Evolutionary conservation across 345 rosid species (phyloP).

Genomic region (Salix arbutifolia): DNA sequence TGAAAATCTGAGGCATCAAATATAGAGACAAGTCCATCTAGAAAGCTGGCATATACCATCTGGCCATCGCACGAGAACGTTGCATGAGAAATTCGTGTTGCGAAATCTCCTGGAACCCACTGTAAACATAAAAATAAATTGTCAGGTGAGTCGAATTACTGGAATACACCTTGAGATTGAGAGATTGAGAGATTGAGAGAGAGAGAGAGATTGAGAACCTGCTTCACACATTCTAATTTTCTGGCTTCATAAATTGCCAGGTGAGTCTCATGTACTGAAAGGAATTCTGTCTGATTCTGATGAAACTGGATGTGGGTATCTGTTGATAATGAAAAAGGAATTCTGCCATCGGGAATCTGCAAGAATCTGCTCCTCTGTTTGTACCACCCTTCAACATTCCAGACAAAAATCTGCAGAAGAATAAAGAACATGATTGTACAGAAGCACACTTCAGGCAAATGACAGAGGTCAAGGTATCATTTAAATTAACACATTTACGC

Average conservation of each 20-base stretch:
- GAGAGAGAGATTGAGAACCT: slow-evolving; percentile 23
- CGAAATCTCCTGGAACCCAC: slow-evolving; percentile 25
- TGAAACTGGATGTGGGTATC: slow-evolving; percentile 40
- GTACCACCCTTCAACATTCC: slow-evolving; percentile 41
- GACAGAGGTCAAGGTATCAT: not conserved
- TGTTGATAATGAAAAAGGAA: not conserved
- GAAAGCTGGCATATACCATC: slow-evolving; percentile 35
- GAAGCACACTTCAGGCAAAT: not conserved
- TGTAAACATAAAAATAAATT: slow-evolving; percentile 9
- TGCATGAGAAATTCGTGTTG: slow-evolving; percentile 32
- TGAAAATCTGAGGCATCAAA: slow-evolving; percentile 31
- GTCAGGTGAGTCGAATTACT: not conserved
- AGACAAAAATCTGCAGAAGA: slow-evolving; percentile 31
- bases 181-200: not conserved
- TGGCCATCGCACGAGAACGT: slow-evolving; percentile 39
- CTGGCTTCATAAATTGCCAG: slow-evolving; percentile 32
- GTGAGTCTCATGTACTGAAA: slow-evolving; percentile 27
- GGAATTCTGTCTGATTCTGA: slow-evolving; percentile 35
- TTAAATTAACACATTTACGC: not conserved
- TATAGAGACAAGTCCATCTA: slow-evolving; percentile 35
- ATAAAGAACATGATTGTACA: not conserved
- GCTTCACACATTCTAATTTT: slow-evolving; percentile 24
- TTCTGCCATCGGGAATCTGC: slow-evolving; percentile 19
- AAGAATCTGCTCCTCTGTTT: slow-evolving; percentile 20
- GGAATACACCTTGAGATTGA: not conserved